Evolutionary conservation across 2,329 filamentous ascomycete genomes (phyloP).

Genomic region (Zasmidium cellare): DNA sequence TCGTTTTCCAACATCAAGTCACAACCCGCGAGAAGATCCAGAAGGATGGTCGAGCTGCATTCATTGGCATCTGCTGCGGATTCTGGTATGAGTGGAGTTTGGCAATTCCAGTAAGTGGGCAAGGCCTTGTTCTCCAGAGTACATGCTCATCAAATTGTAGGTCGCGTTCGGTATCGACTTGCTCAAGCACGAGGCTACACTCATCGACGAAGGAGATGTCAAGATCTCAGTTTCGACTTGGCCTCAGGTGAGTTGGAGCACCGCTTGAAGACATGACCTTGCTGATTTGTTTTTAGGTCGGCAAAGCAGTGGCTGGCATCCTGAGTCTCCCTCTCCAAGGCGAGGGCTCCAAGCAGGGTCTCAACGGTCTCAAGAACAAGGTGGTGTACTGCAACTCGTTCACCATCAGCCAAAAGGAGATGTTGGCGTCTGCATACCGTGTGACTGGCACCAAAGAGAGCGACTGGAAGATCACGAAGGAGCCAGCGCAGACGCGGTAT

Average conservation of each 20-base stretch:
- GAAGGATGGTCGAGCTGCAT: slow-evolving; percentile 26
- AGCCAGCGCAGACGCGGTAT: slow-evolving; percentile 51
- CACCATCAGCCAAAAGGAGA: slow-evolving; percentile 61
- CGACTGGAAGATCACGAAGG: slow-evolving; percentile 61
- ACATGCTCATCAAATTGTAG: neutral
- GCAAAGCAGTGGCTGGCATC: slow-evolving; percentile 52
- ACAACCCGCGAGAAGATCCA: slow-evolving; percentile 26
- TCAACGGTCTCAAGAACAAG: slow-evolving; percentile 48
- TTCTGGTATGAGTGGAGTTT: slow-evolving; percentile 41
- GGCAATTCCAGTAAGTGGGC: slow-evolving; percentile 31
- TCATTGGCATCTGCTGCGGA: slow-evolving; percentile 31
- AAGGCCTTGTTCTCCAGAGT: slow-evolving; percentile 33
- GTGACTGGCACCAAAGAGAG: slow-evolving; percentile 58
- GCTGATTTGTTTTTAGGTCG: slow-evolving; percentile 31
- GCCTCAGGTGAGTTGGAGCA: slow-evolving; percentile 42
- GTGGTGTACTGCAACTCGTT: slow-evolving; percentile 58
- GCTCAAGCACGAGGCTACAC: slow-evolving; percentile 27
- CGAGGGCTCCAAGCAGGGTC: slow-evolving; percentile 4
- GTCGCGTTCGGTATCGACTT: slow-evolving; percentile 38
- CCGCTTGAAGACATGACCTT: neutral
- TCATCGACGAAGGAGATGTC: slow-evolving; percentile 58
- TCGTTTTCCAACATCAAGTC: slow-evolving; percentile 11
- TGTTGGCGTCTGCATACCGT: slow-evolving; percentile 61
- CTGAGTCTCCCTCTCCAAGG: slow-evolving; percentile 32
- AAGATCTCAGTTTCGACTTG: slow-evolving; percentile 61